Conservation (phyloP, 441 rosid species). For the Pelargonium fulgidum region DNA sequence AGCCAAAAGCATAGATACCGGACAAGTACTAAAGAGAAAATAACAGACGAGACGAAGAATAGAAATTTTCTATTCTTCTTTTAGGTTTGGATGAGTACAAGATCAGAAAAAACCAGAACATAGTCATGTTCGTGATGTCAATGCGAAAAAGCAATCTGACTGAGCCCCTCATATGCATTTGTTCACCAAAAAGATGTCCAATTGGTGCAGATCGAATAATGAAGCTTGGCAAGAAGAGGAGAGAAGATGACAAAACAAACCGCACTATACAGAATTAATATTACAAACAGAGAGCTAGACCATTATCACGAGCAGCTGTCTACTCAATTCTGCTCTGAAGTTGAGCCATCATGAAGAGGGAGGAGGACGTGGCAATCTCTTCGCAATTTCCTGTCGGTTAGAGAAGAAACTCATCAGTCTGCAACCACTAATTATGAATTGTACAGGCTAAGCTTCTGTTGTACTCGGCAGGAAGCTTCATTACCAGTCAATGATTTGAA, state of each 20-base stretch:
- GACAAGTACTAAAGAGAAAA: too few relatives aligned
- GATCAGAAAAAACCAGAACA: not conserved
- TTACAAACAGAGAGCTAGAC: not conserved
- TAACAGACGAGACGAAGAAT: not conserved
- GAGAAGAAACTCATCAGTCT: conserved; percentile 15
- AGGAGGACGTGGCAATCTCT: conserved; percentile 70
- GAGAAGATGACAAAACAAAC: not conserved
- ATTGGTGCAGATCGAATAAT: not conserved
- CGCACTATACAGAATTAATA: conserved; percentile 3
- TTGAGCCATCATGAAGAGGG: conserved; percentile 37
- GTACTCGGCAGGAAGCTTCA: not conserved
- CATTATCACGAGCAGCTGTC: conserved; percentile 7
- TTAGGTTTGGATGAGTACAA: not conserved
- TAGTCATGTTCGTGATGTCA: not conserved
- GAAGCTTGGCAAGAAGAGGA: not conserved
- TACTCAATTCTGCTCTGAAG: conserved; percentile 9
- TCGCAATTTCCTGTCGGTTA: conserved; percentile 71
- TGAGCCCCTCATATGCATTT: not conserved
- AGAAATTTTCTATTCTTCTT: not conserved
- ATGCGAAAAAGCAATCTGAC: not conserved
- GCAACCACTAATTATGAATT: not conserved
- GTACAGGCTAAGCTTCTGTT: not conserved
- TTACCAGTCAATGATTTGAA: not conserved
- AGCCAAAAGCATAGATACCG: too few relatives aligned
- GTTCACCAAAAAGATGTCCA: not conserved